phyloP scores from a whole-genome alignment of 768 basidiomycete genomes.

The Hericium erinaceus region DNA sequence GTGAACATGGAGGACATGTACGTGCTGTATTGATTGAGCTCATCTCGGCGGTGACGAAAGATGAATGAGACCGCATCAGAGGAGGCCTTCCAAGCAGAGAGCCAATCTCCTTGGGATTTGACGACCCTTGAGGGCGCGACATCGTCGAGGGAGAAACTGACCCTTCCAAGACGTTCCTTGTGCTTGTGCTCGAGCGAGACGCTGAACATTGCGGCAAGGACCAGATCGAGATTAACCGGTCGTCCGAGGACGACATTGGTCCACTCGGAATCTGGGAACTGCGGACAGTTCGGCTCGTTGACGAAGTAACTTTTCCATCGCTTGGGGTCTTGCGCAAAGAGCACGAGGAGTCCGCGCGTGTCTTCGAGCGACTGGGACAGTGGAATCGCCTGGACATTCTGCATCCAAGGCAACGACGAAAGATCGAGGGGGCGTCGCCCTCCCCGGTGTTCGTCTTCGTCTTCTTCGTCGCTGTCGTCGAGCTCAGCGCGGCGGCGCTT shows the following conservation, averaged over 20 bases:
- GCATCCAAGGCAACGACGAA: not conserved
- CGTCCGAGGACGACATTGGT: not conserved
- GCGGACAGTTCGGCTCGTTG: not conserved
- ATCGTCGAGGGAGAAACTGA: not conserved
- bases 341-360: not conserved
- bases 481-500: not conserved
- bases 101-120: slow-evolving; percentile 17
- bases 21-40: slow-evolving; percentile 20
- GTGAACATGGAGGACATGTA: slow-evolving; percentile 20
- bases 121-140: not conserved
- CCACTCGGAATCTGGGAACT: not conserved
- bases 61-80: slow-evolving; percentile 16
- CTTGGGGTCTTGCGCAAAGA: not conserved
- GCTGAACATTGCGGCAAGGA: not conserved
- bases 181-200: not conserved
- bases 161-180: not conserved
- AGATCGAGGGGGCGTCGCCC: not conserved
- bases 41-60: slow-evolving; percentile 19
- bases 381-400: not conserved
- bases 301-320: not conserved
- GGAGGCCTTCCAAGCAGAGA: slow-evolving; percentile 16
- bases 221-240: not conserved
- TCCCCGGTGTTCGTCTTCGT: not conserved
- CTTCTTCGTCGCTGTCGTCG: not conserved
- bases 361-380: not conserved